Evolutionary conservation across 1,139 yeast species (phyloP).

Genomic region (Fermentozyma sake): DNA sequence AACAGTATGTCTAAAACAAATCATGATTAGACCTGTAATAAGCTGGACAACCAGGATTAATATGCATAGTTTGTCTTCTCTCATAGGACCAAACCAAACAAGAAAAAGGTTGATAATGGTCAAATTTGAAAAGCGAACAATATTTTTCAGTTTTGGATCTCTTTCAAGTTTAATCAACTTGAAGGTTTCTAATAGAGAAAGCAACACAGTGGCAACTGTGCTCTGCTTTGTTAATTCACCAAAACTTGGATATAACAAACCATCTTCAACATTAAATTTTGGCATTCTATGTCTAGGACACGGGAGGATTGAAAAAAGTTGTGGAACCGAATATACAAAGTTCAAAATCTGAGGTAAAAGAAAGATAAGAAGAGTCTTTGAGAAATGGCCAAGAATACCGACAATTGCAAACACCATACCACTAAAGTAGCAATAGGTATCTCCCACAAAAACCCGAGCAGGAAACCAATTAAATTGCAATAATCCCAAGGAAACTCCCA

Average conservation of each 20-base stretch:
- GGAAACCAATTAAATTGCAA: conserved; percentile 86
- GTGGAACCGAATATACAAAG: conserved; percentile 86
- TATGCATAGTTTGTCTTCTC: conserved; percentile 72
- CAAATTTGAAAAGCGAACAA: conserved; percentile 66
- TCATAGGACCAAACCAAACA: conserved; percentile 85
- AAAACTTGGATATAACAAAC: conserved; percentile 67
- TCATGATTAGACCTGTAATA: conserved; percentile 58
- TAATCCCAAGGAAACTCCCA: conserved; percentile 79
- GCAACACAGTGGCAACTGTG: conserved; percentile 20
- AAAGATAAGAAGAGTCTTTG: conserved; percentile 82
- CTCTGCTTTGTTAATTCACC: conserved; percentile 21
- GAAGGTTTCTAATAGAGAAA: conserved; percentile 35
- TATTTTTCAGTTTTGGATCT: conserved; percentile 25
- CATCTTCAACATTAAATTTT: conserved; percentile 59
- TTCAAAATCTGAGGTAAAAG: conserved; percentile 89
- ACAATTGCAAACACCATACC: conserved; percentile 99
- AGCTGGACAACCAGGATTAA: conserved; percentile 61
- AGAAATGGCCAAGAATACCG: conserved; percentile 93
- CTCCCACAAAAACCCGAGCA: conserved; percentile 92
- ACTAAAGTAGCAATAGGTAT: conserved; percentile 94
- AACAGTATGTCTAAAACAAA: conserved; percentile 72
- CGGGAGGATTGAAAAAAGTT: conserved; percentile 76
- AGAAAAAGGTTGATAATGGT: conserved; percentile 79
- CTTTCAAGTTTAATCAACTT: conserved; percentile 47
- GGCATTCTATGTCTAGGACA: conserved; percentile 97